Conservation (phyloP, 225 moss, liverwort and hornwort species). For the Ulota crispa region DNA sequence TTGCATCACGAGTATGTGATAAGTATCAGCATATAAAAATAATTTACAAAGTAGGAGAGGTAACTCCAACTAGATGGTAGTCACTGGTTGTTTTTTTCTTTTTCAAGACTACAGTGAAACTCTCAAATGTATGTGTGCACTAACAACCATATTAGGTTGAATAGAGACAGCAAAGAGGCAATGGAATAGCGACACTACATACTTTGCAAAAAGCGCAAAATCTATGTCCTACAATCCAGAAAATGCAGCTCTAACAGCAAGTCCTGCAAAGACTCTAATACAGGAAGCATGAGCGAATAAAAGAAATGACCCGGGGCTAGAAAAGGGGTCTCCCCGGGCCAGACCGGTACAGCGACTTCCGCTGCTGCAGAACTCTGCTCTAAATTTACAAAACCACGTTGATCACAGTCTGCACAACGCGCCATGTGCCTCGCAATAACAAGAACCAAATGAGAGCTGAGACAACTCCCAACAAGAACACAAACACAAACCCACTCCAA, state of each 20-base stretch:
- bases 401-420: constrained; percentile 50
- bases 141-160: constrained; percentile 5
- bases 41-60: constrained; percentile 29
- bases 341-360: too few species aligned
- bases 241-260: neutral
- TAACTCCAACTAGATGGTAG: constrained; percentile 27
- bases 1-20: neutral
- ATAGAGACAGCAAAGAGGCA: neutral
- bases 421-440: constrained; percentile 58
- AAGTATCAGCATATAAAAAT: constrained; percentile 4
- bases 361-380: neutral
- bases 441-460: constrained; percentile 76
- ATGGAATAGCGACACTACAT: neutral
- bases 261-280: neutral
- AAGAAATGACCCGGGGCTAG: too few species aligned
- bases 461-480: constrained; percentile 73
- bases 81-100: neutral
- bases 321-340: too few species aligned
- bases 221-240: constrained; percentile 3
- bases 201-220: constrained; percentile 9
- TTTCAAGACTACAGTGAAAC: constrained; percentile 26
- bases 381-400: constrained; percentile 41
- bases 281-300: neutral
- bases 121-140: constrained; percentile 25
- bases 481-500: constrained; percentile 78